Base-by-base conservation (phyloP, 208 protist species). In the Acanthamoeba lenticulata region DNA sequence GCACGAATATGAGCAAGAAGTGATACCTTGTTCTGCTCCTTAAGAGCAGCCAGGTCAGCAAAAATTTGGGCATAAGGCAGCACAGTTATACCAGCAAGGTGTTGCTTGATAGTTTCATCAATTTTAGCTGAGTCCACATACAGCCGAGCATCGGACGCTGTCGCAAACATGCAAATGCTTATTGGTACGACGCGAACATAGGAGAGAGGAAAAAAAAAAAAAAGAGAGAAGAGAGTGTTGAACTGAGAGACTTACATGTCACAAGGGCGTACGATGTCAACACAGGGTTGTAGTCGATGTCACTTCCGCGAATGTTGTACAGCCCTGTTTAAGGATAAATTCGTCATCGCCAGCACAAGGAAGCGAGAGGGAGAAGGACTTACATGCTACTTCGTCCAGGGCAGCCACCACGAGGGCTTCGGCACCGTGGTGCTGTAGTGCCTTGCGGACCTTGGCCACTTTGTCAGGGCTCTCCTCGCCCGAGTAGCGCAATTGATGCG, bases 11-110 rank as follows among this genome's bases (percentile, higher is more conserved):
- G 94, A 98, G 97, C 40, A 94, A 94, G 62, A 97, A 96, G 60
- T 98, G 97, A 96, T 32, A 97, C 97, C 77, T 95, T 95, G 9
- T 81, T 91, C n/a, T 96, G 94, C 13, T 88, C 94, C 24, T 90
- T 79, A 32, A 98, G 89, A 62, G 97, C 95, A 27, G 62, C 42
- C 29, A 97, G 24, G 52, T 77, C 60, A 7, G 44, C 29, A 69
- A 96, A 97, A 27, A 99, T 94, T 65, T 96, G 92, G 29, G 97
- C 96, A 88, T 99, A 99, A 32, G 97, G 95, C 7, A 96, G 72
- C 9, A 96, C 62, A 34, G 47, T 7, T 5, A 94, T 49, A 17
- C 40, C 60, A 1, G 47, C 24, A 2, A 95, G n/a, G 38, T 94
- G 19, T 29, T 98, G 96, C 77, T 97, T 96, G 11, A 98, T 83